phyloP scores from a whole-genome alignment of 2,329 filamentous ascomycete genomes.

The Penicillium sp. region DNA sequence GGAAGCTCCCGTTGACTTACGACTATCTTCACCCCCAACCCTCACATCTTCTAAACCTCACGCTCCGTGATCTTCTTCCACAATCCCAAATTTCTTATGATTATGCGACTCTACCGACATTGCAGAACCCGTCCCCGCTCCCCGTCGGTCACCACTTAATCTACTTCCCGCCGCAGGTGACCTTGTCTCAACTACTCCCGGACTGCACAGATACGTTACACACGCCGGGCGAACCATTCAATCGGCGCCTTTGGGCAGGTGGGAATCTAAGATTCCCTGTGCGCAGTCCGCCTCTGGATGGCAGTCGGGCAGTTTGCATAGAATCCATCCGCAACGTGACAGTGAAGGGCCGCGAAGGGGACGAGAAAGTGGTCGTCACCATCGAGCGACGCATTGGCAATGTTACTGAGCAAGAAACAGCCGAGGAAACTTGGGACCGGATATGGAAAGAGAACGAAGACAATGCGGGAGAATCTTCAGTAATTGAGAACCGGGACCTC shows the following conservation, averaged over 20 bases:
- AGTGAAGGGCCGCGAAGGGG: constrained; percentile 51
- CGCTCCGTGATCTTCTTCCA: constrained; percentile 58
- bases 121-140: constrained; percentile 27
- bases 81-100: constrained; percentile 20
- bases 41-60: constrained; percentile 63
- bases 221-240: constrained; percentile 68
- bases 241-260: constrained; percentile 83
- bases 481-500: constrained; percentile 60
- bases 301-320: constrained; percentile 41
- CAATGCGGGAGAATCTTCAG: constrained; percentile 41
- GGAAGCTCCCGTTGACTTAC: constrained; percentile 49
- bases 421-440: constrained; percentile 36
- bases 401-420: constrained; percentile 37
- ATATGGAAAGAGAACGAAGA: constrained; percentile 46
- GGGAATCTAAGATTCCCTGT: constrained; percentile 61
- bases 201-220: constrained; percentile 86
- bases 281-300: constrained; percentile 31
- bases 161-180: constrained; percentile 75
- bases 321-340: constrained; percentile 50
- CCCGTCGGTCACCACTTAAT: constrained; percentile 70
- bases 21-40: constrained; percentile 61
- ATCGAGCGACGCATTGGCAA: constrained; percentile 54
- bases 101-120: constrained; percentile 35
- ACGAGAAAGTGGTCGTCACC: constrained; percentile 59
- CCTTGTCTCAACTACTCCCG: constrained; percentile 60